Evolutionary conservation across 2,329 filamentous ascomycete genomes (phyloP).

Genomic region (Cryphonectria radicalis): DNA sequence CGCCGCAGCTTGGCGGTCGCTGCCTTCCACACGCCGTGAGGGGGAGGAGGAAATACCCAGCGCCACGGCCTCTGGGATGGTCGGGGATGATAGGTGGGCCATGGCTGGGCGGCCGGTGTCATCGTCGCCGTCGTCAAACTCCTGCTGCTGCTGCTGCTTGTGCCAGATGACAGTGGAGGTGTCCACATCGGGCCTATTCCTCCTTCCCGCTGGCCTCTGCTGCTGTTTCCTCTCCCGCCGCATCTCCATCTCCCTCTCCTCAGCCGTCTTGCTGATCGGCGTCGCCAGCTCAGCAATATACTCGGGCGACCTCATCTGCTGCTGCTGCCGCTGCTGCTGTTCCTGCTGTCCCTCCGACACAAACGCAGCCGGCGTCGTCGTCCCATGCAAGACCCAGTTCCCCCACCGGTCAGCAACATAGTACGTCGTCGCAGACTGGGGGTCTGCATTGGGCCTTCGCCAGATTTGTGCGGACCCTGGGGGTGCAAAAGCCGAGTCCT

Average conservation of each 20-base stretch:
- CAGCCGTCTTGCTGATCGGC: slow-evolving; percentile 26
- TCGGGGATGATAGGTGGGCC: slow-evolving; percentile 29
- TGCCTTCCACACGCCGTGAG: not conserved
- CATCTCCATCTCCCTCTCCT: slow-evolving; percentile 22
- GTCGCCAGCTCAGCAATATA: slow-evolving; percentile 36
- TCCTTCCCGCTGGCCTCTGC: not conserved
- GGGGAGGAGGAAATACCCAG: slow-evolving; percentile 23
- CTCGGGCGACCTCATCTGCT: slow-evolving; percentile 32
- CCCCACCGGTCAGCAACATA: slow-evolving; percentile 58
- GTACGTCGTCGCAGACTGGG: slow-evolving; percentile 49
- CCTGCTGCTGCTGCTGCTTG: not conserved
- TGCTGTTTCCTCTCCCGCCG: not conserved
- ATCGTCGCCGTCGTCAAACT: slow-evolving; percentile 15
- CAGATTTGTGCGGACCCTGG: slow-evolving; percentile 49
- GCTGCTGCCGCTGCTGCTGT: not conserved
- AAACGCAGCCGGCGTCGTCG: not conserved
- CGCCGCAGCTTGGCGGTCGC: not conserved
- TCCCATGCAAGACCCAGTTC: slow-evolving; percentile 56
- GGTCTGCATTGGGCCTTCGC: slow-evolving; percentile 52
- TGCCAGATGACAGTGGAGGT: slow-evolving; percentile 1
- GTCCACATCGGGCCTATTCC: not conserved
- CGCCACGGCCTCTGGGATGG: slow-evolving; percentile 32
- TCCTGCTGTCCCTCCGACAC: not conserved
- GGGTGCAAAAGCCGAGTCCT: slow-evolving; percentile 35
- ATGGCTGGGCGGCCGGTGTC: slow-evolving; percentile 31